A percentile compares a stretch with the other conserved stretches of the same genome.
Evolutionary conservation across 2,329 filamentous ascomycete genomes (phyloP).

Genomic region (Trichothecium sympodiale): DNA sequence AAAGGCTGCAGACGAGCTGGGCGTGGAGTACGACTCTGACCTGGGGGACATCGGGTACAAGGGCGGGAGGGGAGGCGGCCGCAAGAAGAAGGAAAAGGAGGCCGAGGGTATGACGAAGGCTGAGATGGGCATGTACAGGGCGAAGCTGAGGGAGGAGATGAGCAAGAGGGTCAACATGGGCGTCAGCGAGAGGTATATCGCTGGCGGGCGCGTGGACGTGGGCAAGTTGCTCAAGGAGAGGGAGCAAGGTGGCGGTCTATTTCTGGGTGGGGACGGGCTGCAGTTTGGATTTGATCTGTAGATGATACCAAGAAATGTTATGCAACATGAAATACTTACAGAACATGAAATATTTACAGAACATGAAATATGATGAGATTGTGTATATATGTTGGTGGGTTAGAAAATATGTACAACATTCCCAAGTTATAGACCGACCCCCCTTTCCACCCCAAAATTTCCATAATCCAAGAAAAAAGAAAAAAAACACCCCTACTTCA

Average conservation of each 20-base stretch:
- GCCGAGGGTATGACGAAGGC: slow-evolving; percentile 57
- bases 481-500: no score
- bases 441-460: no score
- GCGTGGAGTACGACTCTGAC: slow-evolving; percentile 85
- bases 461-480: no score
- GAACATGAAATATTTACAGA: slow-evolving; percentile 4
- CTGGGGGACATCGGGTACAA: slow-evolving; percentile 63
- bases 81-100: slow-evolving; percentile 65
- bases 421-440: neutral
- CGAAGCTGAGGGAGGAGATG: slow-evolving; percentile 62
- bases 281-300: slow-evolving; percentile 15
- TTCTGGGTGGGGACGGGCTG: slow-evolving; percentile 29
- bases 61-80: slow-evolving; percentile 59
- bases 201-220: slow-evolving; percentile 74
- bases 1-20: slow-evolving; percentile 79
- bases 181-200: slow-evolving; percentile 78
- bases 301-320: neutral
- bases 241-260: slow-evolving; percentile 31
- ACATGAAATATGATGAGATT: no score
- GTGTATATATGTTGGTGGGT: neutral
- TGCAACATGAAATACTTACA: slow-evolving; percentile 6
- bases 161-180: slow-evolving; percentile 70
- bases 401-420: neutral
- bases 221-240: slow-evolving; percentile 56
- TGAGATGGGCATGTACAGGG: slow-evolving; percentile 59